Conservation (phyloP, 495 filamentous ascomycete species). For the Penicillium antarcticum region DNA sequence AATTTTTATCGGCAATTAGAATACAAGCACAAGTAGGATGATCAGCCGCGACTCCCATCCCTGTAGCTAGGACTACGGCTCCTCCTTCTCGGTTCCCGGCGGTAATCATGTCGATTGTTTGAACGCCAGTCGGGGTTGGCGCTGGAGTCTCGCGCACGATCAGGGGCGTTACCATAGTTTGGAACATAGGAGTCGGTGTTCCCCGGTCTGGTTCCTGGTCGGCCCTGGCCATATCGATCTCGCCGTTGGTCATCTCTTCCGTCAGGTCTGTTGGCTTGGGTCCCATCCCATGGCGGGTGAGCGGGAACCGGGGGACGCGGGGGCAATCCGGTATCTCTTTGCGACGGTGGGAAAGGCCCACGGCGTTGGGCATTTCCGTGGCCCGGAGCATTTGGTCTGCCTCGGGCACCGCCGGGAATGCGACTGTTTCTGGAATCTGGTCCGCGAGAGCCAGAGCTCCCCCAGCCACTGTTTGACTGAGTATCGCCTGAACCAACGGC, state of each 20-base stretch:
- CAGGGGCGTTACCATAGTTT: conserved; percentile 24
- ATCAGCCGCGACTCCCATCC: conserved; percentile 18
- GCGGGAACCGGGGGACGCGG: conserved; percentile 34
- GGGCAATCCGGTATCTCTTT: conserved; percentile 36
- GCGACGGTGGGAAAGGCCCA: conserved; percentile 22
- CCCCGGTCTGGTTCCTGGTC: conserved; percentile 24
- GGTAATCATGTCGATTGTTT: conserved; percentile 26
- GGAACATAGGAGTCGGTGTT: conserved; percentile 42
- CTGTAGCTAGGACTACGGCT: conserved; percentile 37
- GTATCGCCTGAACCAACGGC: conserved; percentile 83
- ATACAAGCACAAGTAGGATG: neutral
- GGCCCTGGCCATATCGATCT: conserved; percentile 25
- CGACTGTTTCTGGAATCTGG: conserved; percentile 31
- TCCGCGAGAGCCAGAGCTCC: conserved; percentile 29
- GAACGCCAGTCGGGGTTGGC: conserved; percentile 24
- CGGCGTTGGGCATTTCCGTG: conserved; percentile 23
- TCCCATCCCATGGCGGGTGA: conserved; percentile 29
- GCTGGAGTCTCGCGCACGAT: conserved; percentile 24
- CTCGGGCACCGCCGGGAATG: conserved; percentile 29
- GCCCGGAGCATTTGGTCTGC: conserved; percentile 22
- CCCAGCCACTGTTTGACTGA: conserved; percentile 62
- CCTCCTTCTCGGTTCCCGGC: conserved; percentile 34
- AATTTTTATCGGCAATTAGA: too few relatives aligned
- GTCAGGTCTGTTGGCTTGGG: conserved; percentile 24
- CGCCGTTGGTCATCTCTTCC: conserved; percentile 28